These are phyloP conservation scores for Lasiosphaeris hirsuta DNA, from an alignment of 495 filamentous ascomycete species.

Conservation along the genomic window DNA sequence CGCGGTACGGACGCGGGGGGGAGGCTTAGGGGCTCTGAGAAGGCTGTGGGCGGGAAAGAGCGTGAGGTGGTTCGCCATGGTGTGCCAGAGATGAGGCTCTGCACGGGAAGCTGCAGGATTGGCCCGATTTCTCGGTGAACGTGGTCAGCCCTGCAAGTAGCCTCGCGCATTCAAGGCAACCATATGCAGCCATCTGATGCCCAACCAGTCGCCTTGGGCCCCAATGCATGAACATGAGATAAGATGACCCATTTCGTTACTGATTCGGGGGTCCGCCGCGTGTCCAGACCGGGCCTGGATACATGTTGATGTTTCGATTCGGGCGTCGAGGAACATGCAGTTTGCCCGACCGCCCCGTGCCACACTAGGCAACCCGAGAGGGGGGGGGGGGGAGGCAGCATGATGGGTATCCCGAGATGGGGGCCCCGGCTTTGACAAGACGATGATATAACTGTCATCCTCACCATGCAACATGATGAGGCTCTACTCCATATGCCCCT, in stretches of 20 bases:
- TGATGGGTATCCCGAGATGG: background rate
- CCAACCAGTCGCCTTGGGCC: slow-evolving; percentile 23
- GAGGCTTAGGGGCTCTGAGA: background rate
- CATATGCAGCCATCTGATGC: slow-evolving; percentile 14
- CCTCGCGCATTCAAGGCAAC: slow-evolving; percentile 15
- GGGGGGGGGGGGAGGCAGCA: background rate
- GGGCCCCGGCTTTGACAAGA: background rate
- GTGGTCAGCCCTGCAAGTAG: slow-evolving; percentile 21
- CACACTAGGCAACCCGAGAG: background rate
- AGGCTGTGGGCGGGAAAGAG: background rate
- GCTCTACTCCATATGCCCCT: background rate
- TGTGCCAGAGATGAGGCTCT: slow-evolving; percentile 18
- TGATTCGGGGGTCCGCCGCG: background rate
- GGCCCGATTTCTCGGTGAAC: slow-evolving; percentile 22
- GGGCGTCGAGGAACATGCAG: slow-evolving; percentile 5
- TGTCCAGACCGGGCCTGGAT: slow-evolving; percentile 1
- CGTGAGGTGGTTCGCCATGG: slow-evolving; percentile 17
- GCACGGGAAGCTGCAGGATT: slow-evolving; percentile 10
- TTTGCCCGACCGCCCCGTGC: slow-evolving; percentile 4
- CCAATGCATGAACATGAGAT: slow-evolving; percentile 12
- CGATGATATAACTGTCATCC: no score
- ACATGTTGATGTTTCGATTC: background rate
- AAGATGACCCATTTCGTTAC: slow-evolving; percentile 5
- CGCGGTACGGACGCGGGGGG: background rate
- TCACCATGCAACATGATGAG: background rate